Evolutionary conservation across 768 basidiomycete species (phyloP).

Genomic region (Russula ochroleuca): DNA sequence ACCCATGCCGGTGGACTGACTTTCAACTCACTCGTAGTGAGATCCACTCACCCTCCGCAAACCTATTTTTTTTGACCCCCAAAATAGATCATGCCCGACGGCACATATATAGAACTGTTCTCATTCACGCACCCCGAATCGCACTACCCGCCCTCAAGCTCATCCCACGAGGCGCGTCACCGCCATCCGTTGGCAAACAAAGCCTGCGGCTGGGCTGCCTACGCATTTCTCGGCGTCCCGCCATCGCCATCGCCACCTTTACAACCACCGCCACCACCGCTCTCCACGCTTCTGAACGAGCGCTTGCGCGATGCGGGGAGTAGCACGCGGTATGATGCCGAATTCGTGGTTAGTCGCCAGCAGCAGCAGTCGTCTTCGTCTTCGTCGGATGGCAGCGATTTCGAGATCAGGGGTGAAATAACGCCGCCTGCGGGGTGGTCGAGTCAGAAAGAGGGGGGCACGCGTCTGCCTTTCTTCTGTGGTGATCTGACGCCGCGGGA

Average conservation of each 20-base stretch:
- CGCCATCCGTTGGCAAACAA: constrained; percentile 51
- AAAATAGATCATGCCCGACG: constrained; percentile 49
- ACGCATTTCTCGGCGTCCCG: constrained; percentile 52
- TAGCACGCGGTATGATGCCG: constrained; percentile 42
- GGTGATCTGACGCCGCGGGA: constrained; percentile 62
- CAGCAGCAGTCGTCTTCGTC: constrained; percentile 30
- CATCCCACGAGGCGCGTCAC: constrained; percentile 43
- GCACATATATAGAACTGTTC: constrained; percentile 65
- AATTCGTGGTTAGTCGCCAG: constrained; percentile 50
- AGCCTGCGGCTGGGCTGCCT: constrained; percentile 59
- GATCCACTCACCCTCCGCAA: constrained; percentile 22
- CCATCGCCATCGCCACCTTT: constrained; percentile 21
- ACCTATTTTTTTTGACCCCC: not conserved
- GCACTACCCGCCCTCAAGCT: constrained; percentile 50
- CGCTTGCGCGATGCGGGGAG: constrained; percentile 38
- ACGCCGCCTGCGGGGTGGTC: constrained; percentile 35
- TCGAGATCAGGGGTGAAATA: constrained; percentile 55
- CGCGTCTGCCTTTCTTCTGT: constrained; percentile 64
- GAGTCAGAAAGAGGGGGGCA: constrained; percentile 27
- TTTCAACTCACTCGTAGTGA: constrained; percentile 60
- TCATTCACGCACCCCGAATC: constrained; percentile 55
- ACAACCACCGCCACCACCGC: constrained; percentile 22
- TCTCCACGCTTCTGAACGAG: constrained; percentile 53
- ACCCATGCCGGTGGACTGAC: constrained; percentile 60
- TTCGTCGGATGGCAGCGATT: constrained; percentile 41